Evolutionary conservation across 225 moss, liverwort and hornwort species (phyloP), one percentile per base, ranked within the genome.

Genomic region (Antitrichia curtipendula): DNA sequence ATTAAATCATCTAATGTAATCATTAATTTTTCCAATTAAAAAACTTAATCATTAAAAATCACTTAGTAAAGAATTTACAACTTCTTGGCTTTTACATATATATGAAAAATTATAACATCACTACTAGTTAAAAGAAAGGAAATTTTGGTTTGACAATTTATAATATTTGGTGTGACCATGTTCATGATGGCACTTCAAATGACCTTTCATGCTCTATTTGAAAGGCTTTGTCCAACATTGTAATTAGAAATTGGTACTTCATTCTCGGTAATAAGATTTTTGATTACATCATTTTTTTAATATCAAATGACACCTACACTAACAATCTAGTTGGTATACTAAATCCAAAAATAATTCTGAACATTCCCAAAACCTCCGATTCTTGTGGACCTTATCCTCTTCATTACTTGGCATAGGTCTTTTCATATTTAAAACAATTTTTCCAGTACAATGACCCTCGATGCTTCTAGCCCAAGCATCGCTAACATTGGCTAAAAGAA

Each of bases 401-500:
- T 54, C 54, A 16, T 77, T 77, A 54, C 77, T 54, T n/a, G 25
- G n/a, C 15, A 54, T 54, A 2, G n/a, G 10, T 9, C 4, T n/a
- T 54, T 77, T 36, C n/a, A 54, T 54, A 9, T 1, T 54, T 13
- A 76, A 76, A 4, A 54, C 24, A 16, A 76, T 54, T 6, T n/a
- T 76, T 5, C 54, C 24, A 16, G 9, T 76, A 14, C 36, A 23
- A 24, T 16, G 54, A 54, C 54, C 76, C 2, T 24, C 2, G 0
- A 76, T 76, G 16, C 76, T 76, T 54, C 76, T 54, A n/a, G 54
- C 24, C 76, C 54, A 76, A 76, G 76, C 76, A 76, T 76, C 1
- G 0, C 7, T 76, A 10, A n/a, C 24, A 2, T n/a, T 3, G 6
- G 2, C n/a, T 24, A 53, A 76, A 9, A 2, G 9, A 54, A 77